Conservation (phyloP, 2,329 filamentous ascomycete genomes). For the Huntiella bhutanensis region DNA sequence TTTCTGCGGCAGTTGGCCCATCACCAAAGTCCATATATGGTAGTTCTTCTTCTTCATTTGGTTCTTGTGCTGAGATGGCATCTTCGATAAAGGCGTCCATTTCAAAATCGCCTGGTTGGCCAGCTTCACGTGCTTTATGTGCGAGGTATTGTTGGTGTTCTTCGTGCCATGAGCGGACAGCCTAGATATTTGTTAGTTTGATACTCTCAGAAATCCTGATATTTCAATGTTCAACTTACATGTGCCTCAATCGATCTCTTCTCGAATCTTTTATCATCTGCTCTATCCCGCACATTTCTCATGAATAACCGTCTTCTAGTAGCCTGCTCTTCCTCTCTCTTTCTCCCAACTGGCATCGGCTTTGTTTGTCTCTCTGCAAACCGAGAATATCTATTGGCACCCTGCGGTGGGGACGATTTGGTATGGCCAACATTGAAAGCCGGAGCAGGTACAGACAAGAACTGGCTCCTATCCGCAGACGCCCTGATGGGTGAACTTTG, state of each 20-base stretch:
- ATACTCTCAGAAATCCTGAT: neutral
- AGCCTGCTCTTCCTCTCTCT: slow-evolving; percentile 43
- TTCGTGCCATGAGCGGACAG: slow-evolving; percentile 11
- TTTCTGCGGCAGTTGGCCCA: slow-evolving; percentile 2
- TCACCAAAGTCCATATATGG: slow-evolving; percentile 8
- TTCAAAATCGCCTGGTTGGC: slow-evolving; percentile 2
- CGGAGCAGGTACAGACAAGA: neutral
- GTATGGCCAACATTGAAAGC: neutral
- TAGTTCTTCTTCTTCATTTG: slow-evolving; percentile 1
- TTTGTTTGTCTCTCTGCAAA: slow-evolving; percentile 38
- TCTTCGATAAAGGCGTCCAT: slow-evolving; percentile 10
- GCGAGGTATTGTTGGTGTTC: slow-evolving; percentile 12
- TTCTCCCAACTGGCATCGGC: slow-evolving; percentile 42
- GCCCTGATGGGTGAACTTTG: slow-evolving; percentile 13
- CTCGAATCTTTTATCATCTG: slow-evolving; percentile 40
- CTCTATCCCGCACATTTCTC: slow-evolving; percentile 41
- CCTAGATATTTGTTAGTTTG: neutral
- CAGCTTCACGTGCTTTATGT: slow-evolving; percentile 10
- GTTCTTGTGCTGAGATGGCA: slow-evolving; percentile 1
- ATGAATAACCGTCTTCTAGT: slow-evolving; percentile 49
- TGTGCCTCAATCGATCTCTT: slow-evolving; percentile 42
- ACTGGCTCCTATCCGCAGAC: slow-evolving; percentile 17
- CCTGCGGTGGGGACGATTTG: slow-evolving; percentile 2
- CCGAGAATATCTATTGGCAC: slow-evolving; percentile 19
- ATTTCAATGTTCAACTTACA: slow-evolving; percentile 14